phyloP scores from a whole-genome alignment of 2,329 filamentous ascomycete species.

The Diaporthe sp. region DNA sequence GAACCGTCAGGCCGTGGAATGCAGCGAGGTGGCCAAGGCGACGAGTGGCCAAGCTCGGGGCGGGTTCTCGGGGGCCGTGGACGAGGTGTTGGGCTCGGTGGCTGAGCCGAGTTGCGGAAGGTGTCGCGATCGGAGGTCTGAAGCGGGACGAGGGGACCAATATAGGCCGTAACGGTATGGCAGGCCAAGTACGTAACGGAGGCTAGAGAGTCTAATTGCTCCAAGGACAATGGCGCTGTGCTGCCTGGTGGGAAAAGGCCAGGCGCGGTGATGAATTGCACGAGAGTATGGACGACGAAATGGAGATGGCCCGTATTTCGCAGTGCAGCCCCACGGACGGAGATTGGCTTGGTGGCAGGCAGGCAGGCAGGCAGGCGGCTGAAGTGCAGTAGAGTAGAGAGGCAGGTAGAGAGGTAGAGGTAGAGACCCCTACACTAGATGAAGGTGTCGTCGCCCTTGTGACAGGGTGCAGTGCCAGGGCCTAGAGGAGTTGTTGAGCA shows the following conservation, averaged over 20 bases:
- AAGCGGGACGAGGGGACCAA: constrained; percentile 20
- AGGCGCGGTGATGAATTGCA: constrained; percentile 25
- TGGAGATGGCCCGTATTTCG: constrained; percentile 37
- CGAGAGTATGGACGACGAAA: constrained; percentile 32
- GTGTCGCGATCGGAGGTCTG: constrained; percentile 16
- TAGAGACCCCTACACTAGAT: constrained; percentile 7
- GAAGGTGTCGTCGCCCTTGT: constrained; percentile 9
- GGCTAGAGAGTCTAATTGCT: constrained; percentile 4
- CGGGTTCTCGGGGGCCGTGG: constrained; percentile 10
- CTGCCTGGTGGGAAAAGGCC: constrained; percentile 22
- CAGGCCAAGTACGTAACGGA: constrained; percentile 8
- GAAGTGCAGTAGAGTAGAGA: background rate
- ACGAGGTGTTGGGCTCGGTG: constrained; percentile 18
- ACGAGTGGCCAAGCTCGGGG: constrained; percentile 4
- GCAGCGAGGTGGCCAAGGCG: constrained; percentile 7
- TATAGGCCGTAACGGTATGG: constrained; percentile 2
- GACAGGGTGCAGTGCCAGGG: background rate
- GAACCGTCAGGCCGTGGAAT: constrained; percentile 14
- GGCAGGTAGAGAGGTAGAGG: background rate
- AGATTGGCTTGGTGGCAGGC: constrained; percentile 27
- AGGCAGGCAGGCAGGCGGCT: background rate
- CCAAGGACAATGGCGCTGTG: constrained; percentile 16
- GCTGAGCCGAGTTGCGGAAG: constrained; percentile 14
- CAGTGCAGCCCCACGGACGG: constrained; percentile 37
- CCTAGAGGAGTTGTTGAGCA: constrained; percentile 14